Evolutionary conservation across 257 asterid genomes (phyloP).

Genomic region (Capsicum pubescens): DNA sequence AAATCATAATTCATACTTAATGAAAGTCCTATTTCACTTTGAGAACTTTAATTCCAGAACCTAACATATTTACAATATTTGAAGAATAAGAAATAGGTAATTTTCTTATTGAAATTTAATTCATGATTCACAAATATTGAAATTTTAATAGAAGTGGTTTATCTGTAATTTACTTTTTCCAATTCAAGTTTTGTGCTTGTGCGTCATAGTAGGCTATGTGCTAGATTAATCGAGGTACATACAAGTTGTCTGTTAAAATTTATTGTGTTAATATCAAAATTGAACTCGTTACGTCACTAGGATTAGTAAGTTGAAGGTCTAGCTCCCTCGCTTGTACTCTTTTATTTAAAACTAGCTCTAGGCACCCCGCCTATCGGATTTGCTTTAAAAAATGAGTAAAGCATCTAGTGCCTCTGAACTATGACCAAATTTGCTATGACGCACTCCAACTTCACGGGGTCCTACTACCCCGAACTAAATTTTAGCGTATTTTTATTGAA

Average conservation of each 20-base stretch:
- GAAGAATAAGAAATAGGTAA: background rate
- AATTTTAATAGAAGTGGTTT: background rate
- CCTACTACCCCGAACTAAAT: no score
- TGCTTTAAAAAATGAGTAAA: no score
- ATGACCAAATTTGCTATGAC: no score
- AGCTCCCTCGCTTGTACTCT: no score
- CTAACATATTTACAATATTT: background rate
- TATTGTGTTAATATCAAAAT: background rate
- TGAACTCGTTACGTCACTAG: background rate
- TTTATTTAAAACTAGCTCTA: no score
- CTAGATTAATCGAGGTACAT: background rate
- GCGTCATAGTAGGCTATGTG: background rate
- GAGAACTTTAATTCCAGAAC: background rate
- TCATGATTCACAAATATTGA: background rate
- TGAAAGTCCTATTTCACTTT: background rate
- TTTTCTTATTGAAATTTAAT: background rate
- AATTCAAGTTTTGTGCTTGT: background rate
- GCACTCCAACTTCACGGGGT: no score
- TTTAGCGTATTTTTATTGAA: no score
- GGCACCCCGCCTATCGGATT: no score
- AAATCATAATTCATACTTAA: background rate
- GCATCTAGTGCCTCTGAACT: no score
- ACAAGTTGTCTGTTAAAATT: background rate
- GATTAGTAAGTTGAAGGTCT: no score
- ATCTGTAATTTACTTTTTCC: background rate